Conservation (phyloP, 768 basidiomycete genomes). For the Daedalea quercina region DNA sequence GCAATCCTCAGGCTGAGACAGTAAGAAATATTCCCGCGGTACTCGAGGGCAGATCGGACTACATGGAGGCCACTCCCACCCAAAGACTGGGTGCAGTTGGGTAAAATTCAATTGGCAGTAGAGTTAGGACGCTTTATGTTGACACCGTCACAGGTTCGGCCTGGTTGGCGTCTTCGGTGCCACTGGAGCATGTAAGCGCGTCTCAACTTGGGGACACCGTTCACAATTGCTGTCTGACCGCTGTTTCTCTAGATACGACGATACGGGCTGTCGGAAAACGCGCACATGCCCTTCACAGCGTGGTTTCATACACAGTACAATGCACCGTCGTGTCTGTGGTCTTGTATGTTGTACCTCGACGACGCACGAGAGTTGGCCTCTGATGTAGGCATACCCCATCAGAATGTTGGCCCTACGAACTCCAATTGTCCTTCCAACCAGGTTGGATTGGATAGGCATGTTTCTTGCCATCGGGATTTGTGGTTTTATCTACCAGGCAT, state of each 20-base stretch:
- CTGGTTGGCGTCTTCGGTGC: conserved; percentile 58
- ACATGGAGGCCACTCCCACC: background rate
- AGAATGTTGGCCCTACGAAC: conserved; percentile 39
- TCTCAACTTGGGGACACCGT: no score
- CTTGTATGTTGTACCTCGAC: conserved; percentile 13
- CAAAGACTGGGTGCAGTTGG: conserved; percentile 53
- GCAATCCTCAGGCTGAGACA: background rate
- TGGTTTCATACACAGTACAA: conserved; percentile 57
- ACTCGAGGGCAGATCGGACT: background rate
- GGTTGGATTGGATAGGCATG: conserved; percentile 35
- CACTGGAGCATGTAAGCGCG: conserved; percentile 53
- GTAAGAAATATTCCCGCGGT: background rate
- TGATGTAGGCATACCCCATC: background rate
- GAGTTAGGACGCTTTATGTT: background rate
- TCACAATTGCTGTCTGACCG: background rate
- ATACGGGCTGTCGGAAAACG: conserved; percentile 69
- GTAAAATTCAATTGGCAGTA: conserved; percentile 22
- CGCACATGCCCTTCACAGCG: conserved; percentile 68
- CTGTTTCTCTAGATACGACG: conserved; percentile 30
- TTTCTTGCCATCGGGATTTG: conserved; percentile 44
- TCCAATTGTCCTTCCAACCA: conserved; percentile 38
- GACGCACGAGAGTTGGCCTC: no score
- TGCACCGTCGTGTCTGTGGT: conserved; percentile 36
- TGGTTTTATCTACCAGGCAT: conserved; percentile 40
- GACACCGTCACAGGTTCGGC: conserved; percentile 38